These are phyloP conservation scores for Acanthamoeba divionensis DNA, from an alignment of 208 protist genomes.

Conservation along the genomic window DNA sequence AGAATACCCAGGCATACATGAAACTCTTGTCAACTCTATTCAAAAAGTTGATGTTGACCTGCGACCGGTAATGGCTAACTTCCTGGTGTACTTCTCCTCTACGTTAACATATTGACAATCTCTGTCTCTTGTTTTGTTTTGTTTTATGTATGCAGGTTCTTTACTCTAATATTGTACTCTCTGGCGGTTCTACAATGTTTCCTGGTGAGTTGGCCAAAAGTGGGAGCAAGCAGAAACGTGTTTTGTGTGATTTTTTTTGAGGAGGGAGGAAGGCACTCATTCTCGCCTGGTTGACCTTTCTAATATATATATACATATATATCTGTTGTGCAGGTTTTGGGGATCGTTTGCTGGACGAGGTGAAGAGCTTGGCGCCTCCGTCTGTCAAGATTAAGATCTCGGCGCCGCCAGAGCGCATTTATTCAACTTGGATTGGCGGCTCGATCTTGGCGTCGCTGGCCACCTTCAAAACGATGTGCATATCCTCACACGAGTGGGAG, in stretches of 20 bases:
- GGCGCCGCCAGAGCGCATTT: slow-evolving; percentile 77
- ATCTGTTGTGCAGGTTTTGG: slow-evolving; percentile 66
- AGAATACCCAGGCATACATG: slow-evolving; percentile 80
- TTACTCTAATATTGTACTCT: slow-evolving; percentile 93
- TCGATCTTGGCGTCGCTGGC: slow-evolving; percentile 95
- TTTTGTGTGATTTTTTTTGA: not conserved
- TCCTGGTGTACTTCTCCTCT: not conserved
- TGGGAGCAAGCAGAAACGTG: too few relatives aligned
- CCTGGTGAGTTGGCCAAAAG: slow-evolving; percentile 79
- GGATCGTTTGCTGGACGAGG: slow-evolving; percentile 94
- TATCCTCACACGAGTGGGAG: slow-evolving; percentile 96
- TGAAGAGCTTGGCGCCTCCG: slow-evolving; percentile 86
- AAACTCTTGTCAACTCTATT: slow-evolving; percentile 74
- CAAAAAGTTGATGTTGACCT: slow-evolving; percentile 62
- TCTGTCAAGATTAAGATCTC: slow-evolving; percentile 78
- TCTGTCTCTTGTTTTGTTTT: not conserved
- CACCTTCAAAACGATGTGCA: slow-evolving; percentile 96
- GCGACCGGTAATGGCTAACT: not conserved
- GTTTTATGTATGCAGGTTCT: slow-evolving; percentile 76
- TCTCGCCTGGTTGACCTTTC: not conserved
- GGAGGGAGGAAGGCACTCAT: too few relatives aligned
- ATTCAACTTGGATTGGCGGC: slow-evolving; percentile 88
- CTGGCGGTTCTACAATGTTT: slow-evolving; percentile 95
- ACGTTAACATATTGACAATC: not conserved
- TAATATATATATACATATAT: not conserved